phyloP scores from a whole-genome alignment of 2,329 filamentous ascomycete species.

The Hymenoscyphus occultus region DNA sequence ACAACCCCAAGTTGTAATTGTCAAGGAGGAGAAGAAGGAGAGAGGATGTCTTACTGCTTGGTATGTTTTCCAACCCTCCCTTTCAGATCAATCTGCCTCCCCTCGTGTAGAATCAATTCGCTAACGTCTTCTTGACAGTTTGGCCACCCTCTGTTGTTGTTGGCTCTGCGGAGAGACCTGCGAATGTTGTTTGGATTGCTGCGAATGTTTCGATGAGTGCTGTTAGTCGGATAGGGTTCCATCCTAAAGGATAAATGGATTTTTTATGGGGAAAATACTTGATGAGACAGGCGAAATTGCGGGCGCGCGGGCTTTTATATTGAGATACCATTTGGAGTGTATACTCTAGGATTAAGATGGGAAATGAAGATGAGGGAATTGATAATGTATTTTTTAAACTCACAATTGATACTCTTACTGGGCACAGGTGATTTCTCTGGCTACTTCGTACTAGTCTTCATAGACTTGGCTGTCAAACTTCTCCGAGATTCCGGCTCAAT shows the following conservation, averaged over 20 bases:
- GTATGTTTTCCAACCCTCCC: neutral
- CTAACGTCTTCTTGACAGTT: neutral
- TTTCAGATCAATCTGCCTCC: neutral
- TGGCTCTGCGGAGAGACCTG: conserved; percentile 11
- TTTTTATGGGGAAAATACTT: neutral
- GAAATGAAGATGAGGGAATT: neutral
- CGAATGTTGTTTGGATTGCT: conserved; percentile 10
- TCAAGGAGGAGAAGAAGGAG: conserved; percentile 10
- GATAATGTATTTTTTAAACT: neutral
- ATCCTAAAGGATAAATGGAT: neutral
- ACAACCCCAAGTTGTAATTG: conserved; percentile 6
- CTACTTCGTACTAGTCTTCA: neutral
- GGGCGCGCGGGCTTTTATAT: neutral
- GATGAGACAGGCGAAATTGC: neutral
- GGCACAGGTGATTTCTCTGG: too few species aligned
- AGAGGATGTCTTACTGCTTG: conserved; percentile 9
- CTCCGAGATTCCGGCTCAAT: neutral
- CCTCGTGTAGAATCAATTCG: neutral
- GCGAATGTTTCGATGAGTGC: conserved; percentile 10
- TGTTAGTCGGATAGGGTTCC: neutral
- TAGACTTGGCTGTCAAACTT: neutral
- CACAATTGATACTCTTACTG: neutral
- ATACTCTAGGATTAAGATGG: neutral
- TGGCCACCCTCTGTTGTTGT: conserved; percentile 13
- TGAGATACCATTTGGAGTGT: neutral